phyloP scores from a whole-genome alignment of 1,139 yeast genomes.

The Lodderomyces orthopsilosis region DNA sequence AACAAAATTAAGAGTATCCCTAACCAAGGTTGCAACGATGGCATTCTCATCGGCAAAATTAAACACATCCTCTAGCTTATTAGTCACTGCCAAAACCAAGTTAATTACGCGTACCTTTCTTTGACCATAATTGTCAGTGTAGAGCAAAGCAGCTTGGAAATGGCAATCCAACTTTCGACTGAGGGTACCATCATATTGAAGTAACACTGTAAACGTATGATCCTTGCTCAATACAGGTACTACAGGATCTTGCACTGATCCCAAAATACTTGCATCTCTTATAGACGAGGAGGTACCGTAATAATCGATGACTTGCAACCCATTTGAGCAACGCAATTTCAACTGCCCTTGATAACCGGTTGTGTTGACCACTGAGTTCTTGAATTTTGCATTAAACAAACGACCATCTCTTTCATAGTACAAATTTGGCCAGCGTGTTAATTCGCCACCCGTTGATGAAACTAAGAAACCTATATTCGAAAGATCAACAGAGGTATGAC shows the following conservation, averaged over 20 bases:
- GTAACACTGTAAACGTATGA: conserved; percentile 67
- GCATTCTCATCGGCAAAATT: conserved; percentile 86
- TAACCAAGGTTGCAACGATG: conserved; percentile 64
- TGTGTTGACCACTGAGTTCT: conserved; percentile 41
- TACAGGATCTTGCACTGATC: conserved; percentile 55
- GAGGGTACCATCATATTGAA: conserved; percentile 75
- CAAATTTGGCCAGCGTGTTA: conserved; percentile 67
- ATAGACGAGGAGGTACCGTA: conserved; percentile 51
- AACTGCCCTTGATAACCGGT: conserved; percentile 80
- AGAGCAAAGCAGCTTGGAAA: conserved; percentile 86
- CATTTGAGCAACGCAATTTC: conserved; percentile 85
- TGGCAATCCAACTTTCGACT: conserved; percentile 75
- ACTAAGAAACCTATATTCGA: conserved; percentile 71
- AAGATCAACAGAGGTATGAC: conserved; percentile 66
- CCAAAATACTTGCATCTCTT: conserved; percentile 28
- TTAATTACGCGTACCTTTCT: conserved; percentile 86
- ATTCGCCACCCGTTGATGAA: conserved; percentile 68
- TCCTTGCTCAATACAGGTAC: conserved; percentile 66
- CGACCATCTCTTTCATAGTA: conserved; percentile 69
- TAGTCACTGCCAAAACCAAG: conserved; percentile 76
- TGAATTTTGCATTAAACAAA: conserved; percentile 59
- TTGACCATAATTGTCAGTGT: conserved; percentile 72
- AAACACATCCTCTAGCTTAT: conserved; percentile 69
- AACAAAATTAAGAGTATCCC: conserved; percentile 64
- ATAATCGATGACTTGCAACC: conserved; percentile 79